Percentiles rank a stretch among this genome's conserved stretches.
phyloP scores from a whole-genome alignment of 371 early-diverging fungal species.

The Mucor indicus region DNA sequence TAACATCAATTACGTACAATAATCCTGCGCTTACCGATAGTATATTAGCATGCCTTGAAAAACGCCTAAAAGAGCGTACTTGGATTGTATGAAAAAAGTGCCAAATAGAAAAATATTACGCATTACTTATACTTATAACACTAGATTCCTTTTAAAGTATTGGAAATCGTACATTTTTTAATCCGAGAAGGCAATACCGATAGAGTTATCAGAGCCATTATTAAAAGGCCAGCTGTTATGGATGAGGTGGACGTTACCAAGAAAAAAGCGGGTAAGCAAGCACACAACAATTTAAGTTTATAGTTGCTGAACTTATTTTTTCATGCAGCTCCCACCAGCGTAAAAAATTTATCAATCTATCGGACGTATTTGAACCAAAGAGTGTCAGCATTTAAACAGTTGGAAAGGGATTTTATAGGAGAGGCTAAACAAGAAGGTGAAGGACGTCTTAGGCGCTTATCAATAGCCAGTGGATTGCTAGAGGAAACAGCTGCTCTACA shows the following conservation, averaged over 20 bases:
- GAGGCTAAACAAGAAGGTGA: constrained; percentile 27
- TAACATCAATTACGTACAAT: constrained; percentile 41
- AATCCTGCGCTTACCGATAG: constrained; percentile 39
- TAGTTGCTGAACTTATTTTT: too few relatives aligned
- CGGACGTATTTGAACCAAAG: constrained; percentile 83
- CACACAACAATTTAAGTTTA: too few relatives aligned
- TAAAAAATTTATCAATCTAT: constrained; percentile 79
- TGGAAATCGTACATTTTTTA: constrained; percentile 79
- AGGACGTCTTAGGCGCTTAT: constrained; percentile 51
- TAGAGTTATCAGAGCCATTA: constrained; percentile 68
- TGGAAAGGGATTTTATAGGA: constrained; percentile 71
- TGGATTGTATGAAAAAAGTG: constrained; percentile 66
- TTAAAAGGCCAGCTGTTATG: constrained; percentile 46
- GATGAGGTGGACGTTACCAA: constrained; percentile 65
- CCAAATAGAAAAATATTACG: not conserved
- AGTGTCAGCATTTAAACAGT: constrained; percentile 66
- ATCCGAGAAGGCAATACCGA: constrained; percentile 81
- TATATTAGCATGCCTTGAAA: constrained; percentile 58
- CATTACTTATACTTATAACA: not conserved
- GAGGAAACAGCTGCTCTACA: constrained; percentile 73
- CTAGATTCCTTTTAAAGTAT: constrained; percentile 84
- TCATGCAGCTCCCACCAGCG: constrained; percentile 38
- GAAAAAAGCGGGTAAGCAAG: constrained; percentile 46
- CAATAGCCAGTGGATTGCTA: constrained; percentile 68
- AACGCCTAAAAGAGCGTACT: constrained; percentile 63